Base-by-base conservation (phyloP, 2,329 filamentous ascomycete species). In the Beauveria sp. region DNA sequence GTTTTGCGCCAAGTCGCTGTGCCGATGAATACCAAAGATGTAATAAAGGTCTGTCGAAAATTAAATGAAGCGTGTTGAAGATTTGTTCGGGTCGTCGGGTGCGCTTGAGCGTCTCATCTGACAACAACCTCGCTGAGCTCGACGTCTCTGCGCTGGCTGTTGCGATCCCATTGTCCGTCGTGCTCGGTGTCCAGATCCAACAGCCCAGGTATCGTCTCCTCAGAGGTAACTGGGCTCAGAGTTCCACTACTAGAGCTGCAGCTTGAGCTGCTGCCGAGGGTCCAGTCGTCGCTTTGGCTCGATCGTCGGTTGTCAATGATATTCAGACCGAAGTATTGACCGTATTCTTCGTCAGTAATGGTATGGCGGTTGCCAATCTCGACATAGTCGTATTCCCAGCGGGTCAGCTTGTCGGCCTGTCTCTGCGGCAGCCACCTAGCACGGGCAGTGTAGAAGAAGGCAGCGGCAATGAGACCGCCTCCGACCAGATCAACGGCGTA, bases 371-470 rank as follows among this genome's bases (percentile, higher is more conserved):
- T 89, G 68, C 93, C 93, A 63, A 88, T 77, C 77, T 97, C 93
- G 64, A 96, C 87, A 68, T 92, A 96, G 69, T 97, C 93, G 75
- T 98, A 97, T 68, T 97, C 90, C 92, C 93, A 98, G 64, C 93
- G 86, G 75, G 90, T 91, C 67, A 83, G 82, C 82, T 97, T 97
- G 75, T 91, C 92, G 57, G 83, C 75, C 74, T 97, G 93, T 63
- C 90, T 81, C 64, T 89, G 86, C 4, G 93, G 93, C 49, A 98
- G 77, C 78, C 91, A 96, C 63, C 87, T 86, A 48, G 88, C 84
- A 71, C 90, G 90, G 62, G 89, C 85, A 64, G 91, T 85, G 76
- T 93, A 96, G 80, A 91, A 98, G 63, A 89, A 86, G 56, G 89
- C 79, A 14, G 88, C 88, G 26, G 91, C 89, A 63, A 91, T 80